These are phyloP conservation scores for Madurella fahalii DNA, from an alignment of 2,329 filamentous ascomycete species.

Conservation along the genomic window DNA sequence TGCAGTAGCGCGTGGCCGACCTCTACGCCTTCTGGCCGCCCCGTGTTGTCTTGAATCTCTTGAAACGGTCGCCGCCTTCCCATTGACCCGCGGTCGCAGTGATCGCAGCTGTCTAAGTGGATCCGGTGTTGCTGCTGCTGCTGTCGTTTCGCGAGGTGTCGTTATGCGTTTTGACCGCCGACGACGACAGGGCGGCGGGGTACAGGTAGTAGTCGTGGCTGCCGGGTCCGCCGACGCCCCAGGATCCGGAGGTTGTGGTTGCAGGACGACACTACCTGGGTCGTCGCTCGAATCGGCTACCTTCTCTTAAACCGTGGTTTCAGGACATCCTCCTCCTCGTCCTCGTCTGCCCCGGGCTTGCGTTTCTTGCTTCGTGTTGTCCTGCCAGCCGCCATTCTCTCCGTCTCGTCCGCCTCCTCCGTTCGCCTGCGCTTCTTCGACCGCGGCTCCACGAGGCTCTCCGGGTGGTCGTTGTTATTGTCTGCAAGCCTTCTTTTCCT, in stretches of 20 bases:
- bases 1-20: constrained; percentile 1
- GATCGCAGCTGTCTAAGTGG: constrained; percentile 1
- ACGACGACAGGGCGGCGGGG: not conserved
- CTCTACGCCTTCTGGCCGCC: constrained; percentile 4
- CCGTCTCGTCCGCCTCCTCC: constrained; percentile 1
- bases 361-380: constrained; percentile 4
- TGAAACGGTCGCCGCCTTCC: constrained; percentile 4
- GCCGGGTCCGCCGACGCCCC: not conserved
- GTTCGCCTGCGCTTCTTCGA: constrained; percentile 1
- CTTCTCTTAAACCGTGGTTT: too few species aligned
- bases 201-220: not conserved
- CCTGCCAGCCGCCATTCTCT: not conserved
- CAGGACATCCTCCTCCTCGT: too few species aligned
- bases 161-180: constrained; percentile 1
- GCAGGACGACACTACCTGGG: too few species aligned
- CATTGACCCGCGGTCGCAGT: constrained; percentile 5
- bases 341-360: not conserved
- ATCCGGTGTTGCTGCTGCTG: constrained; percentile 3
- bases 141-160: constrained; percentile 1
- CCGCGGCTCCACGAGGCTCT: constrained; percentile 2
- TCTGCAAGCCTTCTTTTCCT: constrained; percentile 8
- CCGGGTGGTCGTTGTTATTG: not conserved
- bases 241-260: too few species aligned
- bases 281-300: too few species aligned
- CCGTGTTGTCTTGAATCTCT: constrained; percentile 4